A percentile compares a stretch with the other conserved stretches of the same genome.
Evolutionary conservation across 306 rosid species (phyloP).

Genomic region (Canavalia ensiformis): DNA sequence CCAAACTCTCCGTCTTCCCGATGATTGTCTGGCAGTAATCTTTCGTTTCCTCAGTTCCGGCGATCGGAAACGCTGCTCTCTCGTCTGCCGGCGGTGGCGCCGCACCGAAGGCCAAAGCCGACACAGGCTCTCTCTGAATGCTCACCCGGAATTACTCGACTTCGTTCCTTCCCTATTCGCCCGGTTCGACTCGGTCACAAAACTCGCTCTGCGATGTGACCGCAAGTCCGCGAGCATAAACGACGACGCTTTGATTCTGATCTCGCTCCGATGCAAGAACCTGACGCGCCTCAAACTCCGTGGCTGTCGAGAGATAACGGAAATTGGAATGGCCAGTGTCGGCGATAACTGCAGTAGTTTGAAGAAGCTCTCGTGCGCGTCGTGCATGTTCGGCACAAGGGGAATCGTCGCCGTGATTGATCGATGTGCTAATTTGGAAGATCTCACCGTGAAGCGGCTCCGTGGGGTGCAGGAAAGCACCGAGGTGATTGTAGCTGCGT

Average conservation of each 20-base stretch:
- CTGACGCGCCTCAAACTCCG: constrained; percentile 80
- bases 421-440: constrained; percentile 67
- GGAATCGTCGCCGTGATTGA: constrained; percentile 71
- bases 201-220: constrained; percentile 76
- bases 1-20: constrained; percentile 66
- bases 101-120: constrained; percentile 76
- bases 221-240: constrained; percentile 68
- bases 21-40: constrained; percentile 69
- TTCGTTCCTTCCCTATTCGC: constrained; percentile 63
- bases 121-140: constrained; percentile 65
- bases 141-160: constrained; percentile 58
- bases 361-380: constrained; percentile 78
- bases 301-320: constrained; percentile 74
- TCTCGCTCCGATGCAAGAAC: constrained; percentile 71
- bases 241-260: constrained; percentile 68
- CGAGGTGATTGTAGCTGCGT: constrained; percentile 54
- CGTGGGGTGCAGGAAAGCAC: constrained; percentile 63
- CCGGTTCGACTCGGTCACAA: constrained; percentile 79
- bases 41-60: constrained; percentile 65
- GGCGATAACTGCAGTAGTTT: constrained; percentile 68
- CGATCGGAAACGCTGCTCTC: constrained; percentile 71
- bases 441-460: constrained; percentile 81
- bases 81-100: constrained; percentile 73
- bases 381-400: constrained; percentile 71
- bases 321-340: constrained; percentile 62